phyloP scores from a whole-genome alignment of 192 early-diverging fungal species.

The Backusella luteola region DNA sequence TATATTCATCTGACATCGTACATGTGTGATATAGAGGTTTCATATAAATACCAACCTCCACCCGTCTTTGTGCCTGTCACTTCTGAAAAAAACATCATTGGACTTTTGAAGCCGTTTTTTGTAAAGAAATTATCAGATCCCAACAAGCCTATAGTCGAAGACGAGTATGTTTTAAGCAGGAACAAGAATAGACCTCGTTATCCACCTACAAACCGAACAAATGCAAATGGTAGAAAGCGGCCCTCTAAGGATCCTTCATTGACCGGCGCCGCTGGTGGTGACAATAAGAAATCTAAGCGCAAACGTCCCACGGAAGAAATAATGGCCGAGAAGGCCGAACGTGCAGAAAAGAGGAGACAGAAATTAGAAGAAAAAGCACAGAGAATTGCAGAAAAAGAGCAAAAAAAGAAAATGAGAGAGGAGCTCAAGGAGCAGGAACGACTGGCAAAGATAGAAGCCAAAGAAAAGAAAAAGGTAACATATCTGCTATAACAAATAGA shows the following conservation, averaged over 20 bases:
- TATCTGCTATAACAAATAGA: too few relatives aligned
- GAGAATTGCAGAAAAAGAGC: conserved; percentile 46
- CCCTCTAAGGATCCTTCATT: conserved; percentile 17
- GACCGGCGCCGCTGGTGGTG: conserved; percentile 26
- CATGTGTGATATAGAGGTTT: background rate
- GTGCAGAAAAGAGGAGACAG: conserved; percentile 45
- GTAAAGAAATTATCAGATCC: conserved; percentile 43
- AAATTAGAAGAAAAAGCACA: conserved; percentile 49
- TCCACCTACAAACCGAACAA: conserved; percentile 47
- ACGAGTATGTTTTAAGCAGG: conserved; percentile 44
- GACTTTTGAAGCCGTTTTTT: conserved; percentile 69
- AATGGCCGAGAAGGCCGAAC: conserved; percentile 33
- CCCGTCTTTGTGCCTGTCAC: conserved; percentile 65
- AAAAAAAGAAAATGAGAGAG: conserved; percentile 40
- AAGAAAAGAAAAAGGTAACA: conserved; percentile 36
- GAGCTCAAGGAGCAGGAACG: conserved; percentile 47
- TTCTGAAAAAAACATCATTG: conserved; percentile 63
- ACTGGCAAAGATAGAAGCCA: conserved; percentile 44
- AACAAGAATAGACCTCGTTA: conserved; percentile 45
- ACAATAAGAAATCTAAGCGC: conserved; percentile 27
- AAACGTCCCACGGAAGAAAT: conserved; percentile 32
- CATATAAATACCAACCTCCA: conserved; percentile 45
- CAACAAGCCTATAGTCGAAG: conserved; percentile 29
- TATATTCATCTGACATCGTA: background rate
- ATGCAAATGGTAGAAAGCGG: conserved; percentile 31